Evolutionary conservation across 768 basidiomycete species (phyloP), one percentile per base, ranked within the genome.

Genomic region (Mycena rebaudengoi): DNA sequence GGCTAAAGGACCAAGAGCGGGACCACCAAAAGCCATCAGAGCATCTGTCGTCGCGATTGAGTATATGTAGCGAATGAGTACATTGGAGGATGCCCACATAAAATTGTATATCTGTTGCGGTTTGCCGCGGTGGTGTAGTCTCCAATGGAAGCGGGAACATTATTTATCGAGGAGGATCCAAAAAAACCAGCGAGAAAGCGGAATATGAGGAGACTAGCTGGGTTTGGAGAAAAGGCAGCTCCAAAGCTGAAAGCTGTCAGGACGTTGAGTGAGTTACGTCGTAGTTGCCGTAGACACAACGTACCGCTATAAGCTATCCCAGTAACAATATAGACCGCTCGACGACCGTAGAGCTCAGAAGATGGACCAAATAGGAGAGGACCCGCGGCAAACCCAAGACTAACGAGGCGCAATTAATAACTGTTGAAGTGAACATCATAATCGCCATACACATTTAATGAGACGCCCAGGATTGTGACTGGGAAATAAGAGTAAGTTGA

Each of bases 311-410:
- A 68, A 32, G 8, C 18, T 7, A 60, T 2, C 20, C 58, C 66
- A 26, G 41, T 50, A 5, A 57, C 5, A 5, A 33, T 23, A 28
- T 68, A 64, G 14, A 68, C 50, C 6, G 29, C 29, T n/a, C 39
- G 61, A 13, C 72, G 60, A 5, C 72, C 72, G 30, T 70, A 73
- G 6, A 73, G 28, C 55, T 73, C 71, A 25, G 67, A 69, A 4
- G 70, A 61, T 12, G 73, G 73, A 7, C 71, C 71, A 32, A 70
- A 67, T 2, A 74, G 37, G 4, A 69, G 39, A 5, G 68, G 68
- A 1, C 66, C 66, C 1, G 66, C 66, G 12, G 62, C 66, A 33
- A 68, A 68, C 12, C 66, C 66, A 7, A 68, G 44, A 1, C 66
- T 67, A 26, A 7, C 2, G 45, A n/a, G 21, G 29, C 25, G n/a